Evolutionary conservation across 139 green algal species (phyloP).

Genomic region (Chlorella sp.): DNA sequence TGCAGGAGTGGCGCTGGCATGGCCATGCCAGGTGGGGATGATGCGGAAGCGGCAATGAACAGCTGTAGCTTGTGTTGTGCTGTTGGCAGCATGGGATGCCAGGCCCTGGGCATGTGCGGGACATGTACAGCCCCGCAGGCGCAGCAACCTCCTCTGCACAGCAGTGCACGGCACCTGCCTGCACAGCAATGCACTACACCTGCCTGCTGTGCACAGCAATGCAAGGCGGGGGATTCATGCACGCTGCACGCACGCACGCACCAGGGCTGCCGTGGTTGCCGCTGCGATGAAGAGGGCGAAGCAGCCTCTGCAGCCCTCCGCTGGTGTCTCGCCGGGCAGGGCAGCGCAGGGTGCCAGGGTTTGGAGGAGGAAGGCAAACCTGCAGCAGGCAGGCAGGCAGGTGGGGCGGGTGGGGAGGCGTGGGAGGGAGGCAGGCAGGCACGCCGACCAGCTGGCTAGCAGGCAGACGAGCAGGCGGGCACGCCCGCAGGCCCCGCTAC

Average conservation of each 20-base stretch:
- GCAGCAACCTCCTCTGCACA: too few relatives aligned
- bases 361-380: conserved; percentile 23
- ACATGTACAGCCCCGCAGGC: too few relatives aligned
- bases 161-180: too few relatives aligned
- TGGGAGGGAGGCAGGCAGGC: not conserved
- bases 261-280: conserved; percentile 7
- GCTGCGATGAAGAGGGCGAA: conserved; percentile 3
- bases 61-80: too few relatives aligned
- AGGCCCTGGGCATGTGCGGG: too few relatives aligned
- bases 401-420: not conserved
- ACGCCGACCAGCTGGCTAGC: not conserved
- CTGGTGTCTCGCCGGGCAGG: not conserved
- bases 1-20: too few relatives aligned
- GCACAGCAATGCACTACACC: not conserved
- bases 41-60: too few relatives aligned
- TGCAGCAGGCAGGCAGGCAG: not conserved
- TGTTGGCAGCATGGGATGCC: too few relatives aligned
- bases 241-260: not conserved
- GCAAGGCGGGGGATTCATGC: not conserved
- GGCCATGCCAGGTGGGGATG: too few relatives aligned
- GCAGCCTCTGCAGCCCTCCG: conserved; percentile 11
- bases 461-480: not conserved
- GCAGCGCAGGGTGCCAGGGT: conserved; percentile 14
- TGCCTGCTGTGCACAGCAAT: not conserved
- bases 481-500: not conserved